phyloP scores from a whole-genome alignment of 2,329 filamentous ascomycete genomes.

The Fusarium verrucosum region DNA sequence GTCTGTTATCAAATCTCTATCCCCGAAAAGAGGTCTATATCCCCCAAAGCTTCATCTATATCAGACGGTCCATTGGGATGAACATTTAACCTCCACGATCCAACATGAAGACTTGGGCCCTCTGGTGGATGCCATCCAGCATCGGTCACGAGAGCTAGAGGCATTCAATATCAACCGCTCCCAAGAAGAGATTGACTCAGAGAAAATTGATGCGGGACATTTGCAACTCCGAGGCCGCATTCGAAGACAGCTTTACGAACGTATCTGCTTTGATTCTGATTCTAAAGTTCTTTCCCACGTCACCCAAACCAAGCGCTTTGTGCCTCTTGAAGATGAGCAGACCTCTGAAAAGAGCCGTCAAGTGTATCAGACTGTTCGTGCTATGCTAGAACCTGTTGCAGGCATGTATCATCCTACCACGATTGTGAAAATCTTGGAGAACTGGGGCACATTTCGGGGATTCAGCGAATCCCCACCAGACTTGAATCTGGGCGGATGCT shows the following conservation, averaged over 20 bases:
- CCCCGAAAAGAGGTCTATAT: conserved; percentile 50
- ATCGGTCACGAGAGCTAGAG: conserved; percentile 45
- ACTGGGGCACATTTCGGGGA: not conserved
- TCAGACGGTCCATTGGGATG: conserved; percentile 50
- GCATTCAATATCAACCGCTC: conserved; percentile 17
- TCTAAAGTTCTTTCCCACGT: not conserved
- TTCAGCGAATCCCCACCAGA: not conserved
- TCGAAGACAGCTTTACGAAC: conserved; percentile 29
- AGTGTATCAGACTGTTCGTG: conserved; percentile 7
- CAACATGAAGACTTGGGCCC: conserved; percentile 52
- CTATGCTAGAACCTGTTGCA: not conserved
- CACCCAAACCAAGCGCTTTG: not conserved
- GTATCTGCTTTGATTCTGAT: conserved; percentile 17
- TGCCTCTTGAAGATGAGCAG: not conserved
- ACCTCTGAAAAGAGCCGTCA: not conserved
- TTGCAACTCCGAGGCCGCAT: conserved; percentile 13
- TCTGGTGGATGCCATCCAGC: conserved; percentile 44
- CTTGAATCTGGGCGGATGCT: conserved; percentile 45
- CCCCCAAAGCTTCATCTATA: conserved; percentile 47
- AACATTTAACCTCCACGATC: conserved; percentile 44
- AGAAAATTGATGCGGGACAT: not conserved
- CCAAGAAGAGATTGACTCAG: not conserved
- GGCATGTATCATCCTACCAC: not conserved
- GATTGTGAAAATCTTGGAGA: conserved; percentile 2
- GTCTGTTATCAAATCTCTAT: conserved; percentile 37